Conservation (phyloP, 2,329 filamentous ascomycete species). For the Fusarium sp. region DNA sequence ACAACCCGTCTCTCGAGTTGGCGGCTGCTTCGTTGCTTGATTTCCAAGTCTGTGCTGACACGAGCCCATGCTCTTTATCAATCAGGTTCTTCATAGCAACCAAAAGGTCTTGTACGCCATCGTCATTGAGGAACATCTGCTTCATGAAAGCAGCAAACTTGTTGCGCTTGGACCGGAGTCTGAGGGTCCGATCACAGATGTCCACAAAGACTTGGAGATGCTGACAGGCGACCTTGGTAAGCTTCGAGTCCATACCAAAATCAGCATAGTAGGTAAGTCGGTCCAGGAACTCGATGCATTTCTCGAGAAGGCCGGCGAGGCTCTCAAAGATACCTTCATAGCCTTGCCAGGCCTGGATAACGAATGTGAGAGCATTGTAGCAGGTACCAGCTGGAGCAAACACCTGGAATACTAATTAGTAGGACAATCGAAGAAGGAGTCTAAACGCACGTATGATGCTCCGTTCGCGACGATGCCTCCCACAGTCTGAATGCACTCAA, state of each 20-base stretch:
- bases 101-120: not conserved
- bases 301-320: not conserved
- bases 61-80: not conserved
- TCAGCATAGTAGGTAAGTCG: not conserved
- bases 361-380: constrained; percentile 1
- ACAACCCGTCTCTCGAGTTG: not conserved
- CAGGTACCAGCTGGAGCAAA: not conserved
- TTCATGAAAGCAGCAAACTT: constrained; percentile 2
- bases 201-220: constrained; percentile 5
- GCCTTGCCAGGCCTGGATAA: not conserved
- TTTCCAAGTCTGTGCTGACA: not conserved
- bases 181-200: not conserved
- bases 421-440: rapidly evolving
- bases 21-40: not conserved
- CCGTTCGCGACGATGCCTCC: not conserved
- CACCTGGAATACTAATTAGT: not conserved
- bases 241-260: not conserved
- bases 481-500: not conserved
- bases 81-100: not conserved
- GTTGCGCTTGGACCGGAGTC: not conserved
- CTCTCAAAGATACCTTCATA: constrained; percentile 7
- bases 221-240: not conserved
- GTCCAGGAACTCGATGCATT: constrained; percentile 1
- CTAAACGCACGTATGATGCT: not conserved
- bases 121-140: constrained; percentile 8